A percentile compares a stretch with the other conserved stretches of the same genome.
phyloP scores from a whole-genome alignment of 345 rosid genomes.

The Salix arbutifolia region DNA sequence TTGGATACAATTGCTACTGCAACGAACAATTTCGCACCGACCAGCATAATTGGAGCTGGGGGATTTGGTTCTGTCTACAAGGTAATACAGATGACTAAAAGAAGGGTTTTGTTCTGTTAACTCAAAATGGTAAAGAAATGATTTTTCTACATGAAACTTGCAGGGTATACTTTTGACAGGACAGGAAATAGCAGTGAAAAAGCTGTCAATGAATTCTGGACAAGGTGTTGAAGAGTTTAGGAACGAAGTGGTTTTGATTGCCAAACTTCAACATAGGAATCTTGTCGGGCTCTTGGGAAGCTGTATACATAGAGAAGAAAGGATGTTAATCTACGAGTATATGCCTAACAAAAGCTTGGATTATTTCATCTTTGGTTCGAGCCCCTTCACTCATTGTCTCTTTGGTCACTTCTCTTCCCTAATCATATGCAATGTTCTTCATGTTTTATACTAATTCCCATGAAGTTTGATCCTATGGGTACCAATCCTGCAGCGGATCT shows the following conservation, averaged over 20 bases:
- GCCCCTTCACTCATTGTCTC: too few relatives aligned
- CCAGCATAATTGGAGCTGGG: slow-evolving; percentile 35
- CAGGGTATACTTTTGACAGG: slow-evolving; percentile 25
- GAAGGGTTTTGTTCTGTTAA: neutral
- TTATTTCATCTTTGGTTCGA: slow-evolving; percentile 31
- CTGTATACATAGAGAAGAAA: slow-evolving; percentile 33
- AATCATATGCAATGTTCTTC: neutral
- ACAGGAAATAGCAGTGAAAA: slow-evolving; percentile 44
- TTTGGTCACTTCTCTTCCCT: neutral
- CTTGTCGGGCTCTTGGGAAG: slow-evolving; percentile 37
- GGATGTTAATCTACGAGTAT: slow-evolving; percentile 32
- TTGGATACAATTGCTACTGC: slow-evolving; percentile 28
- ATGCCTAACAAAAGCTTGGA: slow-evolving; percentile 35
- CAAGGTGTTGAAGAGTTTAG: slow-evolving; percentile 38
- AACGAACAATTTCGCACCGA: slow-evolving; percentile 26
- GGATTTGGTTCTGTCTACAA: slow-evolving; percentile 45
- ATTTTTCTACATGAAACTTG: neutral
- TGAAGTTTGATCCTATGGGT: neutral
- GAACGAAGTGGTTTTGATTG: slow-evolving; percentile 32
- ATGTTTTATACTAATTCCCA: too few relatives aligned
- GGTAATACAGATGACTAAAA: neutral
- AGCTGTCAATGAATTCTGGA: slow-evolving; percentile 30
- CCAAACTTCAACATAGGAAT: slow-evolving; percentile 44
- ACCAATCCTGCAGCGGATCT: too few relatives aligned
- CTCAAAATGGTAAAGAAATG: neutral